Conservation (phyloP, 176 grass and related monocot genomes). For the Puya raimondii region DNA sequence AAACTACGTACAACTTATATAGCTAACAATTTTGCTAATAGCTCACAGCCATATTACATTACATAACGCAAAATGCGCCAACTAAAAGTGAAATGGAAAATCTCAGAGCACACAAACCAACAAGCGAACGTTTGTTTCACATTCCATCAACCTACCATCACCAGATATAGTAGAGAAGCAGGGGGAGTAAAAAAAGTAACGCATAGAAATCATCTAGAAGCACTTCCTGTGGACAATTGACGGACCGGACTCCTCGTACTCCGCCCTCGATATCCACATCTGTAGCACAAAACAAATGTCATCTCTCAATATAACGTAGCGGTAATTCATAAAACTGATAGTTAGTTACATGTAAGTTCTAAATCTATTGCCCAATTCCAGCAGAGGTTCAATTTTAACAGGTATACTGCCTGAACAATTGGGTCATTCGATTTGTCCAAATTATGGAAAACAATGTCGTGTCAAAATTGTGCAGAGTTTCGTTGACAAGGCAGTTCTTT, state of each 20-base stretch:
- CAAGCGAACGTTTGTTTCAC: constrained; percentile 26
- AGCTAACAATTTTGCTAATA: constrained; percentile 10
- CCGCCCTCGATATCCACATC: constrained; percentile 83
- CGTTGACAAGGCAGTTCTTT: too few species aligned
- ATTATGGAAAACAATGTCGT: too few species aligned
- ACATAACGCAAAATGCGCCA: constrained; percentile 16
- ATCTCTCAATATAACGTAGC: too few species aligned
- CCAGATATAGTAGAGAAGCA: constrained; percentile 20
- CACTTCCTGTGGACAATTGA: constrained; percentile 86
- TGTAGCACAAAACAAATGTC: constrained; percentile 22
- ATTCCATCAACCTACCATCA: constrained; percentile 20
- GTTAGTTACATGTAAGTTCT: too few species aligned
- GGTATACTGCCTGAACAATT: too few species aligned
- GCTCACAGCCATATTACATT: constrained; percentile 22
- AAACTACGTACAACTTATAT: constrained; percentile 42
- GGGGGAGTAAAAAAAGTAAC: not conserved
- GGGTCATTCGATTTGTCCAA: too few species aligned
- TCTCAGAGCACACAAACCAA: constrained; percentile 27
- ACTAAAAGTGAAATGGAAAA: constrained; percentile 25
- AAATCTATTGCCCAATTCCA: too few species aligned
- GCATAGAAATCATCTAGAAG: constrained; percentile 30
- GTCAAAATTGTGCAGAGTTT: too few species aligned
- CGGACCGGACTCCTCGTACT: constrained; percentile 75
- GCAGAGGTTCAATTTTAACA: too few species aligned
- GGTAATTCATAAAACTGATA: too few species aligned